Evolutionary conservation across 1,284 basidiomycete genomes (phyloP), one percentile per base, ranked within the genome.

Genomic region (Cutaneotrichosporon sp.): DNA sequence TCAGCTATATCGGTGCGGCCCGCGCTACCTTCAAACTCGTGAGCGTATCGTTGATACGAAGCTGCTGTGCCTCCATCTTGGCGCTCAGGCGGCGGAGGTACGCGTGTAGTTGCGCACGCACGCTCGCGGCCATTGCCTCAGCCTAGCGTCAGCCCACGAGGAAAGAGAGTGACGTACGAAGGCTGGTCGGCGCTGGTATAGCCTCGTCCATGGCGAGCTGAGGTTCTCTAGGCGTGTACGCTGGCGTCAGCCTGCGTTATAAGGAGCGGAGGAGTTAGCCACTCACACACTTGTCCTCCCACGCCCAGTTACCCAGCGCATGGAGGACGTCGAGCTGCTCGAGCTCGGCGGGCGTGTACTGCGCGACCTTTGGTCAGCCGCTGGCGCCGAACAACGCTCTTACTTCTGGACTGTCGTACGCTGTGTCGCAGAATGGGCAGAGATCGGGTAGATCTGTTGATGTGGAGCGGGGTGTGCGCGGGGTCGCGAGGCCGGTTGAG

Each of bases 251-350:
- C 26, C 10, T 10, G n/a, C n/a, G n/a, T n/a, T n/a, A n/a, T n/a
- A n/a, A n/a, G n/a, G n/a, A n/a, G n/a, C n/a, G n/a, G n/a, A n/a
- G n/a, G n/a, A n/a, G n/a, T n/a, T n/a, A n/a, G n/a, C n/a, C n/a
- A 30, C 43, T 35, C 18, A 45, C 43, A 15, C 43, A 45, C 21
- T 45, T 45, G 10, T 33, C 43, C 10, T 45, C 43, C 42, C 43
- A 51, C 22, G 49, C 49, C 26, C 44, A 34, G 38, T 52, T 52
- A 33, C 50, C 50, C 9, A 52, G 18, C 14, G 50, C 50, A 20
- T 52, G 50, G 10, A 52, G 44, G 20, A 40, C 22, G 34, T 52
- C 50, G 30, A 52, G 50, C n/a, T 46, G 43, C 26, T 52, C 35
- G 37, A 52, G 43, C 37, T 38, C 23, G 22, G 46, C 43, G 20